These are phyloP conservation scores for Narthecium ossifragum DNA, from an alignment of 106 monocot species.

Conservation along the genomic window DNA sequence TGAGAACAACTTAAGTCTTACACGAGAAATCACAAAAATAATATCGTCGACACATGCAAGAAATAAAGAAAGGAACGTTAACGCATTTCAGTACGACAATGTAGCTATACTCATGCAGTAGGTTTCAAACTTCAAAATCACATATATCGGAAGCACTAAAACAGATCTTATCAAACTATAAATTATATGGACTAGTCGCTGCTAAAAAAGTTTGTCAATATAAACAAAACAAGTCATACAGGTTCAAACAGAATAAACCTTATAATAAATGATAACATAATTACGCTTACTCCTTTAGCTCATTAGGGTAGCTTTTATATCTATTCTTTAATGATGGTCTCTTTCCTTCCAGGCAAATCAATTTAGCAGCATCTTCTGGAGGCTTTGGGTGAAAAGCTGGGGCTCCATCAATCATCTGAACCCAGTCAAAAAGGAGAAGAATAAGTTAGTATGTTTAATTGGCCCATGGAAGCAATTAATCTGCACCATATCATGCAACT, in stretches of 20 bases:
- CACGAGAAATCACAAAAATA: too few species aligned
- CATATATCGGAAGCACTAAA: not conserved
- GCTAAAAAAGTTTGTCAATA: not conserved
- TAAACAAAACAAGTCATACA: not conserved
- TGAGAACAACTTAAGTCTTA: too few species aligned
- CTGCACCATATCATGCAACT: not conserved
- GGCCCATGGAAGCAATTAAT: too few species aligned
- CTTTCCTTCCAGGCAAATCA: conserved; percentile 74
- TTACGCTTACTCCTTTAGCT: conserved; percentile 66
- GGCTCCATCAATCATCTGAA: conserved; percentile 85
- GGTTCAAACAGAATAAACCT: not conserved
- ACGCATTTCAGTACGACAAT: not conserved
- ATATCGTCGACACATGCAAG: not conserved
- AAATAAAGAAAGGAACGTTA: not conserved
- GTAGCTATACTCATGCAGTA: not conserved
- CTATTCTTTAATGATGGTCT: conserved; percentile 73
- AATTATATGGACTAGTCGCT: not conserved
- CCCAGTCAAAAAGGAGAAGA: conserved; percentile 26
- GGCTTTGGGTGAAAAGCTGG: conserved; percentile 70
- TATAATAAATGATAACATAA: not conserved
- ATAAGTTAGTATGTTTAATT: too few species aligned
- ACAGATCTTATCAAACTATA: not conserved
- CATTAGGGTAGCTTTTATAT: conserved; percentile 49
- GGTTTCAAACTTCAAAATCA: not conserved
- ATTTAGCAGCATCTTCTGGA: conserved; percentile 50